These are phyloP conservation scores for Plasmodium blacklocki DNA, from an alignment of 169 alveolate genomes.

Conservation along the genomic window DNA sequence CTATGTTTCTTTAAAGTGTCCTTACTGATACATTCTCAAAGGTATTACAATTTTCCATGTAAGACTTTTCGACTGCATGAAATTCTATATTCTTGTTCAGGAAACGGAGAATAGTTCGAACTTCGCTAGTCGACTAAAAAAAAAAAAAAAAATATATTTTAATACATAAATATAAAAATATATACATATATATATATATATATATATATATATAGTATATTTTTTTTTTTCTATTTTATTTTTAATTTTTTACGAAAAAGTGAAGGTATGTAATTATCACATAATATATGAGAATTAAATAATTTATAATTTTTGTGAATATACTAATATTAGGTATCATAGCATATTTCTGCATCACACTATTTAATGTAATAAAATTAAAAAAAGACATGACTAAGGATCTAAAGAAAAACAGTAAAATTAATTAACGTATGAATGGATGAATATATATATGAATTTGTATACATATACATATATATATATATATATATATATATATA, in stretches of 20 bases:
- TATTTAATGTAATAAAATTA: slow-evolving; percentile 4
- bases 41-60: slow-evolving; percentile 54
- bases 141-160: slow-evolving; percentile 6
- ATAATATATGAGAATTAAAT: slow-evolving; percentile 3
- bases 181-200: not conserved
- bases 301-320: not conserved
- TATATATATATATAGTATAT: not conserved
- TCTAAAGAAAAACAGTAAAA: slow-evolving; percentile 9
- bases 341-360: slow-evolving; percentile 7
- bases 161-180: not conserved
- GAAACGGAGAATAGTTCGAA: slow-evolving; percentile 3
- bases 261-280: not conserved
- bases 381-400: slow-evolving; percentile 11
- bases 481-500: too few species aligned
- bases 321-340: slow-evolving; percentile 4
- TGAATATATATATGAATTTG: not conserved
- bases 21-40: slow-evolving; percentile 8
- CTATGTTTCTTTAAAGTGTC: not conserved
- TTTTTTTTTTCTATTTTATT: not conserved
- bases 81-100: slow-evolving; percentile 8
- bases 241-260: slow-evolving; percentile 24
- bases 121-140: slow-evolving; percentile 33
- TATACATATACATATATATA: too few species aligned
- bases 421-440: not conserved
- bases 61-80: slow-evolving; percentile 26